Conservation (phyloP, 2,329 filamentous ascomycete genomes). For the Apiospora hydei region DNA sequence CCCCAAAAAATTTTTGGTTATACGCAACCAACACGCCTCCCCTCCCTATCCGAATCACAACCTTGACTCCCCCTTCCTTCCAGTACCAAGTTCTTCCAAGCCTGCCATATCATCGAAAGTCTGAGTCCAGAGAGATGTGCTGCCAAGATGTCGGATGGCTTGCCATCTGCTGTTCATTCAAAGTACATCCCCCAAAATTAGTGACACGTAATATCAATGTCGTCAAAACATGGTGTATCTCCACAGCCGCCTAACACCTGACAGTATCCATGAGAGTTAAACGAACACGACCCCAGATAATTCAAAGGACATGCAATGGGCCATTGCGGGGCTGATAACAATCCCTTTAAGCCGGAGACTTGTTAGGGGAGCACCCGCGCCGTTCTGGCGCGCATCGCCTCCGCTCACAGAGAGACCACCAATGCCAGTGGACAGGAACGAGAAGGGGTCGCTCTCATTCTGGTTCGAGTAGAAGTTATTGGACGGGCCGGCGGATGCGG, state of each 20-base stretch:
- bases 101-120: conserved; percentile 49
- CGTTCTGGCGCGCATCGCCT: conserved; percentile 69
- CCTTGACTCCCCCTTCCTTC: conserved; percentile 42
- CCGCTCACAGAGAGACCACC: conserved; percentile 75
- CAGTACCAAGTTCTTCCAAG: conserved; percentile 53
- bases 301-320: conserved; percentile 28
- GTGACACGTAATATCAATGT: conserved; percentile 30
- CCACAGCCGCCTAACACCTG: conserved; percentile 17
- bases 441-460: conserved; percentile 77
- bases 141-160: conserved; percentile 51
- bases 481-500: conserved; percentile 76
- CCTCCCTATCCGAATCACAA: conserved; percentile 39
- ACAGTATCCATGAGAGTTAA: conserved; percentile 16
- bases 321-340: conserved; percentile 25
- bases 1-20: conserved; percentile 42
- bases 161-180: conserved; percentile 50
- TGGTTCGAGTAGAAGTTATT: conserved; percentile 76
- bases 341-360: conserved; percentile 62
- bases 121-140: conserved; percentile 52
- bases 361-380: conserved; percentile 63
- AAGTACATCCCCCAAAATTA: conserved; percentile 46
- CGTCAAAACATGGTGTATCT: conserved; percentile 27
- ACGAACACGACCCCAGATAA: conserved; percentile 19
- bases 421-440: conserved; percentile 79
- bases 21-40: conserved; percentile 38